Evolutionary conservation across 345 rosid genomes (phyloP), one percentile per base, ranked within the genome.

Genomic region (Odontarrhena argentea): DNA sequence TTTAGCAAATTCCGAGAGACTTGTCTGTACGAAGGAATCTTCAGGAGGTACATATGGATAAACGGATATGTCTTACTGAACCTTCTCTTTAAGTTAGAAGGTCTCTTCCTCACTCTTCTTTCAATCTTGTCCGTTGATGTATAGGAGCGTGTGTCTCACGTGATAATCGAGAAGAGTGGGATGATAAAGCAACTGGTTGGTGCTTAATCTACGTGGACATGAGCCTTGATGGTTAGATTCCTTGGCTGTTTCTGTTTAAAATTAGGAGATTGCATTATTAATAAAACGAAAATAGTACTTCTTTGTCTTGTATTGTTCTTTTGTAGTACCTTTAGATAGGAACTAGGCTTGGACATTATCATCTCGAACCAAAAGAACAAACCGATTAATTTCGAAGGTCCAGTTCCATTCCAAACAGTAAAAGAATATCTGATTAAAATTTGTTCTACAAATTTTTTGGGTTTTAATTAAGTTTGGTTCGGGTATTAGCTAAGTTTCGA

Each of bases 21-120:
- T 37, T 62, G 63, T 70, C 63, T 54, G 42, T 26, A 36, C 41
- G 38, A 69, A 69, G 54, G 74, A 52, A 69, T 70, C 55, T 70
- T 54, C 49, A 51, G 53, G 68, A 70, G 63, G 53, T 44, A 28
- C 5, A 28, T 28, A 28, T 34, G 18, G 65, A 43, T 55, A 67
- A 67, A 12, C 52, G 52, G 25, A 49, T 67, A 42, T 45, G 46
- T 35, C n/a, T 35, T 44, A 2, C 1, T 7, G 60, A 52, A 26
- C 9, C 18, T 7, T 65, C 69, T 28, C 5, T 2, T 6, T 3
- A 0, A 0, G 0, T 0, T 3, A 13, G 59, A 52, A 38, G 36
- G 35, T 66, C 14, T 66, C 30, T 51, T 55, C 32, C 1, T 10
- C 30, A 13, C 37, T 8, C 35, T 41, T 13, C 5, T 7, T 65